A percentile compares a stretch with the other conserved stretches of the same genome.
Conservation (phyloP, 805 yeast species). For the Pachysolen tannophilus region DNA sequence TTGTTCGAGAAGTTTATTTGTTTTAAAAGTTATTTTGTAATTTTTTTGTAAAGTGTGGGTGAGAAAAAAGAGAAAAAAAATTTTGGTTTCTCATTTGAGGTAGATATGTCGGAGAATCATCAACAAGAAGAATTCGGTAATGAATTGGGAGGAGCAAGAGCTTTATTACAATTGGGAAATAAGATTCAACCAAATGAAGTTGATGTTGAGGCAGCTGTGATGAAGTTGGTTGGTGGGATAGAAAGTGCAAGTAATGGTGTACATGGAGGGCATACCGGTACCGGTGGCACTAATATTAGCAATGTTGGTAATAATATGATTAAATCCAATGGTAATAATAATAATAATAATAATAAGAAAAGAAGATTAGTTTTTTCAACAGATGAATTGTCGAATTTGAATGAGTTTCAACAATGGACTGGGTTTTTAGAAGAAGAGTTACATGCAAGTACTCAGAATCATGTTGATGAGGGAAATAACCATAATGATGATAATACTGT, state of each 20-base stretch:
- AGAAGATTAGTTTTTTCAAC: conserved; percentile 22
- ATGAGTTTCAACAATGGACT: conserved; percentile 49
- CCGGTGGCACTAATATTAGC: background rate
- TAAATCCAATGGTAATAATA: conserved; percentile 2
- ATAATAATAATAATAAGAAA: conserved; percentile 13
- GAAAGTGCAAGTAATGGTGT: conserved; percentile 15
- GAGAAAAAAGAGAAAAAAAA: too few species aligned
- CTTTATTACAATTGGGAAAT: conserved; percentile 17
- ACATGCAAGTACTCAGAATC: conserved; percentile 6
- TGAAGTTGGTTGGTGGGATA: conserved; percentile 64
- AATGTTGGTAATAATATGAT: background rate
- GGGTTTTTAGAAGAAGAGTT: conserved; percentile 38
- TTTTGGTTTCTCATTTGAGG: too few species aligned
- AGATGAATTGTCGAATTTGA: conserved; percentile 35
- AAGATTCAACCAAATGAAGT: conserved; percentile 10
- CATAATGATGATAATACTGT: too few species aligned
- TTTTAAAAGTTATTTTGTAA: too few species aligned
- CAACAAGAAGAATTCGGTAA: conserved; percentile 10
- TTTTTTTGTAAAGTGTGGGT: too few species aligned
- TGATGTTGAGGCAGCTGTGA: conserved; percentile 73
- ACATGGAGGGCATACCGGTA: background rate
- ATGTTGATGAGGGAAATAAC: conserved; percentile 4
- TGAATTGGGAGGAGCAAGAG: conserved; percentile 21
- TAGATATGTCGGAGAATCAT: background rate
- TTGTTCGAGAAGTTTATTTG: too few species aligned